phyloP scores from a whole-genome alignment of 2,329 filamentous ascomycete species.

The Diaporthe capsici region DNA sequence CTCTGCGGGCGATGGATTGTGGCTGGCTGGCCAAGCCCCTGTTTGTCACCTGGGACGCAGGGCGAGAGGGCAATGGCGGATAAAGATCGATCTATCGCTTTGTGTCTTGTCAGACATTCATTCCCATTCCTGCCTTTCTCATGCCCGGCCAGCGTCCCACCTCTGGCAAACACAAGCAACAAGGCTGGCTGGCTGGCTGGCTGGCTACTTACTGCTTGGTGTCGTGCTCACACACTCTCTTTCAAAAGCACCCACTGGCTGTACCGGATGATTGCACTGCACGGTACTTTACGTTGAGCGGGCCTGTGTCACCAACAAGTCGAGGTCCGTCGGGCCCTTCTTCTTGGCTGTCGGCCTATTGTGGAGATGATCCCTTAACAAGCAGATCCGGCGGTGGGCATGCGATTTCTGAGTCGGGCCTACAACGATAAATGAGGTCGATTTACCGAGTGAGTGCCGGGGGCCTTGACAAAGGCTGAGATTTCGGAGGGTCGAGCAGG shows the following conservation, averaged over 20 bases:
- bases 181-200: background rate
- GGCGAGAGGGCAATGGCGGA: constrained; percentile 19
- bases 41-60: constrained; percentile 34
- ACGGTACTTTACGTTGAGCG: constrained; percentile 1
- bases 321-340: constrained; percentile 3
- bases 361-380: constrained; percentile 15
- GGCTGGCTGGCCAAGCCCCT: constrained; percentile 35
- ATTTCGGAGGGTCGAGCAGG: background rate
- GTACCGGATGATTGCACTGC: constrained; percentile 3
- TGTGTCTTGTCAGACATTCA: constrained; percentile 34
- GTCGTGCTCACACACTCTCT: background rate
- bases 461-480: constrained; percentile 5
- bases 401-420: constrained; percentile 2
- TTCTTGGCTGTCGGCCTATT: constrained; percentile 27
- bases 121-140: constrained; percentile 21
- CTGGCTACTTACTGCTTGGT: background rate
- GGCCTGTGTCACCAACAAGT: constrained; percentile 27
- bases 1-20: constrained; percentile 26
- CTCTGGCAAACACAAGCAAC: constrained; percentile 22
- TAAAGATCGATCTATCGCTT: constrained; percentile 29
- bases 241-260: background rate
- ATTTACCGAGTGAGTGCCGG: constrained; percentile 24
- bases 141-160: background rate
- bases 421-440: constrained; percentile 3
- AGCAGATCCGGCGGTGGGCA: constrained; percentile 18